Evolutionary conservation across 768 basidiomycete species (phyloP).

Genomic region (Psilocybe cyanescens): DNA sequence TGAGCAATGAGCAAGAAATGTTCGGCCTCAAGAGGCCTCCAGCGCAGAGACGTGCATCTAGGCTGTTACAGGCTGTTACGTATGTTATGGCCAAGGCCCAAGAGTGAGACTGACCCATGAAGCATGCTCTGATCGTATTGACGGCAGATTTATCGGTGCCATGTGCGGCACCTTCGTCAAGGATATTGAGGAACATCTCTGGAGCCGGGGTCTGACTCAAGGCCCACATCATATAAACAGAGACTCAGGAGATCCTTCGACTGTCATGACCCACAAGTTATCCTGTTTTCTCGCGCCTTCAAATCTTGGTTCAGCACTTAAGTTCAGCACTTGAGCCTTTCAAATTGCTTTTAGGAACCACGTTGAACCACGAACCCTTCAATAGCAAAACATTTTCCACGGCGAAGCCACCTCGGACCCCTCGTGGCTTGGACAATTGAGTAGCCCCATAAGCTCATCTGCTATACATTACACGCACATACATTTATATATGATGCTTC

Average conservation of each 20-base stretch:
- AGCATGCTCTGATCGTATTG: not conserved
- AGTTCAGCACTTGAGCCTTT: not conserved
- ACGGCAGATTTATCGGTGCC: too few species aligned
- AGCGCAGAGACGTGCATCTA: not conserved
- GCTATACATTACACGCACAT: not conserved
- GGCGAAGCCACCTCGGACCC: not conserved
- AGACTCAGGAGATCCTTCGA: not conserved
- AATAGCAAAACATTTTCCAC: not conserved
- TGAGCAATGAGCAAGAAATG: not conserved
- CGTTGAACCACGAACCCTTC: not conserved
- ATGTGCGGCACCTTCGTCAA: too few species aligned
- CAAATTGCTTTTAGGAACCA: not conserved
- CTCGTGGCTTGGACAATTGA: not conserved
- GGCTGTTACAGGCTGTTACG: not conserved
- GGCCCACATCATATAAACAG: not conserved
- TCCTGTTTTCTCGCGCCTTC: not conserved
- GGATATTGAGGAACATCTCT: not conserved
- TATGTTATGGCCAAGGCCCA: not conserved
- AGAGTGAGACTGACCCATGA: not conserved
- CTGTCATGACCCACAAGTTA: not conserved
- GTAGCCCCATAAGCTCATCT: not conserved
- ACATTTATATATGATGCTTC: slow-evolving; percentile 1
- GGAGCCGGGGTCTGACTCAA: not conserved
- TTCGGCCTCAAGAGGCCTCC: not conserved
- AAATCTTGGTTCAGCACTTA: not conserved